Evolutionary conservation across 345 rosid genomes (phyloP), one percentile per base, ranked within the genome.

Genomic region (Microthlaspi erraticum): DNA sequence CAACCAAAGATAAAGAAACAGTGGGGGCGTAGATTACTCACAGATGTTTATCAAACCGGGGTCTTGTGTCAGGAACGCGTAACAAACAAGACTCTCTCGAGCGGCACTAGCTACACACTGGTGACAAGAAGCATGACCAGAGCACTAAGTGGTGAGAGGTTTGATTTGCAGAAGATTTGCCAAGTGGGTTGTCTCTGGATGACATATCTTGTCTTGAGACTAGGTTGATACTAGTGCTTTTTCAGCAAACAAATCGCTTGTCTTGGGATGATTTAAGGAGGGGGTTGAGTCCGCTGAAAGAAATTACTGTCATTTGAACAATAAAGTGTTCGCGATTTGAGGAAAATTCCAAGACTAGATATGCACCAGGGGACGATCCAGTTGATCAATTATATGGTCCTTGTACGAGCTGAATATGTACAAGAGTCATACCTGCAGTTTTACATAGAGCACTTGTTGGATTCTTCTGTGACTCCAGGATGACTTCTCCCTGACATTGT

Each of bases 401-500:
- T 84, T 81, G 53, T 87, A 93, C 14, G 89, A 80, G 72, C 48
- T 73, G 75, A 88, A 90, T 64, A 93, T 77, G 78, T 17, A 88
- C 81, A 56, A 88, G 78, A 23, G 97, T 83, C 98, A 93, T 90
- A 46, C 88, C 78, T 61, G 95, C 95, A 33, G 95, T 90, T 83
- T 93, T 93, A 75, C 95, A 84, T 12, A 93, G 85, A 45, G 98
- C 97, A 60, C 98, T 93, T 81, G 90, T 88, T 34, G 98, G 98
- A 79, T 92, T 92, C 81, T 92, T 92, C 79, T 90, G 57, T 42
- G 95, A 85, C 78, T 90, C 90, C 70, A 90, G 81, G 45, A 88
- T 78, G 61, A 87, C 84, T 53, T 88, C 81, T 48, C 58, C 86
- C 85, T 34, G 69, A 76, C 68, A 73, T 10, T 16, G 63, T 39